phyloP scores from a whole-genome alignment of 208 protist genomes.

The Wallacemonas sp. region DNA sequence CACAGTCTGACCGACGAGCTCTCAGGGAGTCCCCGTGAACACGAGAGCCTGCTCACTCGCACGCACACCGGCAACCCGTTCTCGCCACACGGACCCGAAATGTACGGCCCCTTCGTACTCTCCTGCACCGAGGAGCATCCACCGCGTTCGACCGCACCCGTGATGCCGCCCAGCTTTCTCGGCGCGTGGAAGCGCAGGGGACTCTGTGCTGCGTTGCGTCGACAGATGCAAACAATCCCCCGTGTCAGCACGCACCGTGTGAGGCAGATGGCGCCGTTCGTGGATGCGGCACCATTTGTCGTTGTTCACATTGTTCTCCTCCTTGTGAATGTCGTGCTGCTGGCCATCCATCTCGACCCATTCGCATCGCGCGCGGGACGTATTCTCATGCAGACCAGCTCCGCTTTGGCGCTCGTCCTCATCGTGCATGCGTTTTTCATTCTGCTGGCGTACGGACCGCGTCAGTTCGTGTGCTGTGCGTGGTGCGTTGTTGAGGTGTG shows the following conservation, averaged over 20 bases:
- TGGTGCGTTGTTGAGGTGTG: constrained; percentile 53
- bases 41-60: neutral
- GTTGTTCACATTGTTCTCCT: constrained; percentile 31
- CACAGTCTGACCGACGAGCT: neutral
- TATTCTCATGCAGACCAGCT: constrained; percentile 27
- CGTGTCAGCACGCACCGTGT: neutral
- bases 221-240: neutral
- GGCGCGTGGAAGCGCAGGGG: neutral
- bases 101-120: neutral
- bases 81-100: neutral
- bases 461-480: constrained; percentile 18
- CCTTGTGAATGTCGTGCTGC: constrained; percentile 37
- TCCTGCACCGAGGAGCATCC: neutral
- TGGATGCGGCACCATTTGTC: constrained; percentile 27
- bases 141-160: neutral
- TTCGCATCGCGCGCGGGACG: neutral
- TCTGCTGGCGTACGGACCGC: constrained; percentile 28
- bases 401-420: constrained; percentile 35
- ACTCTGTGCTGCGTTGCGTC: constrained; percentile 13
- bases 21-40: neutral
- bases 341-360: constrained; percentile 35
- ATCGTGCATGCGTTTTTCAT: constrained; percentile 42
- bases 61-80: constrained; percentile 1
- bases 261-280: constrained; percentile 10
- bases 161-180: neutral